These are phyloP conservation scores for Neurospora sp. DNA, from an alignment of 495 filamentous ascomycete species.

Conservation along the genomic window DNA sequence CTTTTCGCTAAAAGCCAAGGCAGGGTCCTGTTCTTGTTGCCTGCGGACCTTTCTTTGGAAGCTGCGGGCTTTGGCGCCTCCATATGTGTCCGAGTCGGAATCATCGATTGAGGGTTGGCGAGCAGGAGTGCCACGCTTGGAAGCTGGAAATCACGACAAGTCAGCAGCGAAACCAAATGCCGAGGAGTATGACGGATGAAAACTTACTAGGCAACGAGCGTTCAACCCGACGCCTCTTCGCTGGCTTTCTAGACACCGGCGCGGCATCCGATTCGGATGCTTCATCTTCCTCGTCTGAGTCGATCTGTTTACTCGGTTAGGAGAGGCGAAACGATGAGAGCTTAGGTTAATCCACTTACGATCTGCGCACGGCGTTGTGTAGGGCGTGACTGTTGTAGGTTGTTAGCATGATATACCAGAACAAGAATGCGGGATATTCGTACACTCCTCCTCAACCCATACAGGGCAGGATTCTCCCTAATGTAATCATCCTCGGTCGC, in stretches of 20 bases:
- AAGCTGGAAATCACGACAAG: conserved; percentile 36
- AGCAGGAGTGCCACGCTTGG: conserved; percentile 52
- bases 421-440: conserved; percentile 17
- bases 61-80: conserved; percentile 54
- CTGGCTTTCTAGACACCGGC: conserved; percentile 35
- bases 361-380: conserved; percentile 36
- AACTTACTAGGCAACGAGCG: conserved; percentile 38
- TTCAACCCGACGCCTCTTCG: conserved; percentile 40
- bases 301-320: conserved; percentile 41
- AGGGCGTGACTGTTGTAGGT: conserved; percentile 34
- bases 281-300: conserved; percentile 65
- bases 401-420: conserved; percentile 22
- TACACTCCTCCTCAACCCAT: conserved; percentile 88
- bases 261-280: conserved; percentile 58
- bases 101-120: conserved; percentile 49
- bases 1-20: conserved; percentile 57
- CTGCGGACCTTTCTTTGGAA: conserved; percentile 63
- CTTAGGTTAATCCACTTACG: conserved; percentile 26
- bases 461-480: conserved; percentile 86
- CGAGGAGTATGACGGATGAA: not conserved
- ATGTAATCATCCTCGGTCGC: conserved; percentile 71
- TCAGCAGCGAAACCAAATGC: conserved; percentile 13
- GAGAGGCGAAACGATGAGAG: not conserved
- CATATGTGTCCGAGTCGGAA: conserved; percentile 65
- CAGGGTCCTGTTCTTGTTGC: conserved; percentile 47